Percentiles rank a stretch among this genome's conserved stretches.
Evolutionary conservation across 345 rosid genomes (phyloP).

Genomic region (Citrus medica): DNA sequence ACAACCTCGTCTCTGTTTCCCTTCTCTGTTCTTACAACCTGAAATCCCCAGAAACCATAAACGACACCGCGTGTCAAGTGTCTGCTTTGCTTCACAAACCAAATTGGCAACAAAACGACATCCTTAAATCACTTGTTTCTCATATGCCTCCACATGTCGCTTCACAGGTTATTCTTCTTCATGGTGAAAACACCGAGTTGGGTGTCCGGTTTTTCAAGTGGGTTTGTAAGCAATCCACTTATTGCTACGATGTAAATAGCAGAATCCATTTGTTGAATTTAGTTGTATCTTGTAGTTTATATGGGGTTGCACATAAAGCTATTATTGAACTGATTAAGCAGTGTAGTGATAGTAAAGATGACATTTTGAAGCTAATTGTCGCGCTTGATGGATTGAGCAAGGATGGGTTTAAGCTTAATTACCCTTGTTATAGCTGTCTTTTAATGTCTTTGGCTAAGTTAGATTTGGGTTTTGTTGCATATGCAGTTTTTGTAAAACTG

Average conservation of each 20-base stretch:
- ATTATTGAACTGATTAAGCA: slow-evolving; percentile 26
- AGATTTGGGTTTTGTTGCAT: slow-evolving; percentile 33
- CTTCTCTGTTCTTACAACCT: slow-evolving; percentile 5
- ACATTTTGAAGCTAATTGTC: slow-evolving; percentile 31
- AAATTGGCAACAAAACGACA: slow-evolving; percentile 30
- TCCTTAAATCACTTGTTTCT: slow-evolving; percentile 38
- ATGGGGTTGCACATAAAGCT: slow-evolving; percentile 32
- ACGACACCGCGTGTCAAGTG: slow-evolving; percentile 13
- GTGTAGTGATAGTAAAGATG: slow-evolving; percentile 23
- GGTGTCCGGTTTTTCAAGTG: slow-evolving; percentile 38
- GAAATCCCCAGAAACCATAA: slow-evolving; percentile 1
- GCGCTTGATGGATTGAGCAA: slow-evolving; percentile 33
- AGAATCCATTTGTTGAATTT: slow-evolving; percentile 30
- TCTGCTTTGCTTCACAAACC: slow-evolving; percentile 26
- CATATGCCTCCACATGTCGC: slow-evolving; percentile 41
- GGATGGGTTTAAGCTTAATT: slow-evolving; percentile 40
- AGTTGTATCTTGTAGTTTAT: slow-evolving; percentile 27
- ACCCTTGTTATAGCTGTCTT: slow-evolving; percentile 47
- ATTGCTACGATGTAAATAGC: slow-evolving; percentile 30
- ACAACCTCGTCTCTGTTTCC: slow-evolving; percentile 13
- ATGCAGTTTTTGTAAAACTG: slow-evolving; percentile 28
- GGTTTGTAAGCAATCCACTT: slow-evolving; percentile 45
- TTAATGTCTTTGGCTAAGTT: slow-evolving; percentile 44
- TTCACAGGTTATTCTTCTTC: slow-evolving; percentile 34
- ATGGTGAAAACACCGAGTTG: slow-evolving; percentile 10